Base-by-base conservation (phyloP, 805 yeast species). In the Metschnikowia reukaufii region DNA sequence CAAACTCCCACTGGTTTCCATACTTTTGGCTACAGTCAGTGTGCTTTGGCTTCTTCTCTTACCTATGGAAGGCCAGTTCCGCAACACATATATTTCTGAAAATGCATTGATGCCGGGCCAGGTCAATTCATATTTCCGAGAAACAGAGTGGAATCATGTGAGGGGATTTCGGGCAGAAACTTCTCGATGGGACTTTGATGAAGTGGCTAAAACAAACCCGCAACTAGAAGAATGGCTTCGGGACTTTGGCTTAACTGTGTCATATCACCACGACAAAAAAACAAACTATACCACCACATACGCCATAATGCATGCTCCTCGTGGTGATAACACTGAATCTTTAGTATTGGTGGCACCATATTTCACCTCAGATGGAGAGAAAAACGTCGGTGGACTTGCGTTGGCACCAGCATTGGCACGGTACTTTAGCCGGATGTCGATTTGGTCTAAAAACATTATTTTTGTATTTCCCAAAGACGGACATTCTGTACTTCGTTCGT, bases 81-180 rank as follows among this genome's bases (percentile, higher is more conserved):
- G 97, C 45, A 67, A 74, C 52, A 89, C 97, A 2, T 94, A 94
- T 64, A 86, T 91, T 10, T 86, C 96, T 6, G 99, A 94, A 62
- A 94, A 94, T 66, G 99, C 99, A 27, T 72, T 94, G 63, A 83
- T 94, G 88, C 97, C 99, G 6, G 91, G 96, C 0, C 98, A 94
- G 64, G 98, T 94, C 2, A 84, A 84, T 56, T 83, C 95, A 19
- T 90, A 89, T 62, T 94, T 88, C 64, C 76, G 97, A 45, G 98
- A 92, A 60, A 81, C 89, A 34, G 98, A 94, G 63, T 94, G 98
- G 97, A 88, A 91, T 59, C 72, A 86, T 45, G 79, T 89, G 27
- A 73, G 98, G 48, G 99, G 97, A 0, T 89, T 84, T 61, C 76
- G 96, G 49, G 77, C 76, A 36, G 86, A 83, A 52, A 59, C 79